Base-by-base conservation (phyloP, 2,329 filamentous ascomycete species). In the Exophiala aquamarina region DNA sequence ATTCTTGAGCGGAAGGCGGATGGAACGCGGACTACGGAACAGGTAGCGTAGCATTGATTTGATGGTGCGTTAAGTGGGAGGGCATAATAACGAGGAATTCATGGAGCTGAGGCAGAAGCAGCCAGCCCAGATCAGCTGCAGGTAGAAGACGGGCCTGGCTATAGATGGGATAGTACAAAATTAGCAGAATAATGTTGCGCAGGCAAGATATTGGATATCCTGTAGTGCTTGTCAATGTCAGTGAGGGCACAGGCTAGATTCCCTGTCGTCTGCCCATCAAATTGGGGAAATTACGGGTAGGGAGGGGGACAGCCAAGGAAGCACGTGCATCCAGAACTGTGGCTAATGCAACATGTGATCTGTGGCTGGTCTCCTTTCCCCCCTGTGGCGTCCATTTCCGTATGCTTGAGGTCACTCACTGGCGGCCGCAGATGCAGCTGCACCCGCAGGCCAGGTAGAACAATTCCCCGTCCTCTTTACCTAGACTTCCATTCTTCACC, bases 11-110 rank as follows among this genome's bases (percentile, higher is more conserved):
- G 57, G 57, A 26, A 59, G 50, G 42, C 56, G 54, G 32, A 58
- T 41, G n/a, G 48, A 55, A 31, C 53, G 57, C 41, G 51, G 33
- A 23, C 51, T 49, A 42, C 52, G 52, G 45, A 59, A 55, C 23
- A 59, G 53, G 46, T 41, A 58, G 37, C 50, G 52, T 44, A 59
- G 51, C 56, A 59, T 59, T 17, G 43, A 21, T 8, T 59, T 17
- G 43, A 21, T 8, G 5, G 13, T 15, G 31, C 6, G 9, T 20
- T 14, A 18, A 26, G 15, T 37, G 29, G 23, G n/a, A 15, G 32
- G 3, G 13, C 15, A 41, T 35, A 29, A 11, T 42, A 17, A 19
- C 21, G 20, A 8, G 26, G 14, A 21, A 9, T 26, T 28, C 7
- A 39, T 44, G 15, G 26, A 10, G 13, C 8, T n/a, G 37, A 10